These are phyloP conservation scores for Xylariomycetidae sp. DNA, from an alignment of 2,329 filamentous ascomycete genomes.

Conservation along the genomic window DNA sequence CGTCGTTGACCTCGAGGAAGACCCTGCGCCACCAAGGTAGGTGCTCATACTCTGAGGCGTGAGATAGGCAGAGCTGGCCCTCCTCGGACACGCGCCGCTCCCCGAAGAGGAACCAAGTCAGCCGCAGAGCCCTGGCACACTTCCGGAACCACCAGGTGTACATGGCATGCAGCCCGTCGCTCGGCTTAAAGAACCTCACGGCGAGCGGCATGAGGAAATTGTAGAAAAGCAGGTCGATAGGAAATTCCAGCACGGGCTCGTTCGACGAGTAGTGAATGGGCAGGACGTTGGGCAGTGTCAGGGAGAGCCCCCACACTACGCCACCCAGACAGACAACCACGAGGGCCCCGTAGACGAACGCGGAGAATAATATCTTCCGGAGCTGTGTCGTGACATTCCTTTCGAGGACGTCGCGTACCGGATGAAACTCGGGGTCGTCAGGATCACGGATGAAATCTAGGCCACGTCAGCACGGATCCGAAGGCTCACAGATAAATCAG, in stretches of 20 bases:
- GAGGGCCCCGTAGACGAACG: slow-evolving; percentile 88
- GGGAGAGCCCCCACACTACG: slow-evolving; percentile 86
- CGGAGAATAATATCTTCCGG: slow-evolving; percentile 93
- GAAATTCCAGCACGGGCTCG: slow-evolving; percentile 89
- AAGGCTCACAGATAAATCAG: slow-evolving; percentile 3
- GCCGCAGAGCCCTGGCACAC: slow-evolving; percentile 72
- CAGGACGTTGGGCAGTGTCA: slow-evolving; percentile 64
- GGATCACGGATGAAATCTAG: slow-evolving; percentile 94
- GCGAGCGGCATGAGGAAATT: slow-evolving; percentile 92
- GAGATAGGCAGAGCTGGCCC: slow-evolving; percentile 52
- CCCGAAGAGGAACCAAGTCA: slow-evolving; percentile 92
- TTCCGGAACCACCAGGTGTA: slow-evolving; percentile 96
- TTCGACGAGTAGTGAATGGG: slow-evolving; percentile 93
- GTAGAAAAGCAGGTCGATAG: slow-evolving; percentile 90
- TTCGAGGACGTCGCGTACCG: slow-evolving; percentile 92
- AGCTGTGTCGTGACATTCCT: slow-evolving; percentile 88
- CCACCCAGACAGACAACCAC: slow-evolving; percentile 92
- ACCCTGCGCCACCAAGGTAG: slow-evolving; percentile 36
- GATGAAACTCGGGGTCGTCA: slow-evolving; percentile 97
- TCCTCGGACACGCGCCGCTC: slow-evolving; percentile 80
- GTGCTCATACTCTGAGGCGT: slow-evolving; percentile 25
- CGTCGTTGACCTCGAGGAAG: slow-evolving; percentile 42
- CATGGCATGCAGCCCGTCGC: slow-evolving; percentile 75
- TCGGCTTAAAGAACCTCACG: slow-evolving; percentile 78
- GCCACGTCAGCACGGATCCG: no score